Evolutionary conservation across 2,329 filamentous ascomycete species (phyloP), one percentile per base, ranked within the genome.

Genomic region (Pseudogymnoascus sp.): DNA sequence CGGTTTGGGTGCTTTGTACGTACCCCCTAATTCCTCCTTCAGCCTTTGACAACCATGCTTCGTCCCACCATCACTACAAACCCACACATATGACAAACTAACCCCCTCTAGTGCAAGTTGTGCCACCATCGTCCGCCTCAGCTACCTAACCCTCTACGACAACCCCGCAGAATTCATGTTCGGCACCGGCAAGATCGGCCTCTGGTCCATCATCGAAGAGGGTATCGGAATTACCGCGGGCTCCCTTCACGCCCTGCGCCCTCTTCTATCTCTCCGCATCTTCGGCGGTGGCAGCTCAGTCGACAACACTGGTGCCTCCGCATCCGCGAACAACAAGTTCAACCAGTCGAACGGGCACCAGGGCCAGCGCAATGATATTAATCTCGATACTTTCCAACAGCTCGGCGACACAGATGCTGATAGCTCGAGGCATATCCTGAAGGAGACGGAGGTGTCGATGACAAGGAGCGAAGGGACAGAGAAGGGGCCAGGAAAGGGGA

Each of bases 161-260:
- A 69, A 78, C 42, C 72, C 74, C 4, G 64, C 67, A 10, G 75
- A 79, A 61, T 78, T 75, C 67, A 74, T 78, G 69, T 77, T 71
- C 68, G 69, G 71, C 62, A 74, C 76, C 7, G 76, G 75, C 37
- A 74, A 76, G 54, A 77, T 79, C 37, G 75, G 75, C 0, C 72
- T 78, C 61, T 81, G 78, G 78, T 78, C 78, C 3, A 75, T 80
- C 34, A 74, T 80, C 23, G 80, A 81, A 65, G 77, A 79, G 36
- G 80, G 78, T 8, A 79, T 77, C 16, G 80, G 80, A 16, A 80
- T 83, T 66, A 74, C 78, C 6, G 79, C 80, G 11, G 79, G 78
- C 2, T 80, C 78, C 6, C 71, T 79, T 39, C 77, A 78, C 6
- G 76, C 78, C 3, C 73, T 81, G 1, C 77, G 79, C 0, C 79